phyloP scores from a whole-genome alignment of 2,329 filamentous ascomycete species.

The Scedosporium apiospermum region DNA sequence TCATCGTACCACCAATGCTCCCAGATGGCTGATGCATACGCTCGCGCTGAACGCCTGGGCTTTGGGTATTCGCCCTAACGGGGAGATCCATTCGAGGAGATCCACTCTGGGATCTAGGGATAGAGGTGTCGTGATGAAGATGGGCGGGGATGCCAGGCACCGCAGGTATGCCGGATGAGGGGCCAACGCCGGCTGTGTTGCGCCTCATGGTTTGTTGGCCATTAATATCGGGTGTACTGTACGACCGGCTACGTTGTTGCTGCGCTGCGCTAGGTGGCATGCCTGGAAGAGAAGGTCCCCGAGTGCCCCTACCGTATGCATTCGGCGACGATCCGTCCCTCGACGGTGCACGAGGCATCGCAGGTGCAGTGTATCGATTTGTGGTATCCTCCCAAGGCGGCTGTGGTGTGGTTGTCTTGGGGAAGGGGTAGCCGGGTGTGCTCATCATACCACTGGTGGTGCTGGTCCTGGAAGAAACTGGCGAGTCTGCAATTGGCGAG shows the following conservation, averaged over 20 bases:
- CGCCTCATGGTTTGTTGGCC: constrained; percentile 52
- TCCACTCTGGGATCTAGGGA: constrained; percentile 72
- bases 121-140: constrained; percentile 51
- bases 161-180: constrained; percentile 50
- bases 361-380: constrained; percentile 81
- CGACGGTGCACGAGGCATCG: constrained; percentile 71
- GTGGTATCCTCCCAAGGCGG: constrained; percentile 59
- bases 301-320: constrained; percentile 55
- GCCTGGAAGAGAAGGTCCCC: constrained; percentile 71
- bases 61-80: constrained; percentile 60
- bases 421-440: constrained; percentile 52
- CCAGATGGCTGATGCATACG: constrained; percentile 39
- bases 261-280: constrained; percentile 52
- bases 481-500: constrained; percentile 74
- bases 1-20: constrained; percentile 42
- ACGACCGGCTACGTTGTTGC: constrained; percentile 73
- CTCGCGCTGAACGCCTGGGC: constrained; percentile 57
- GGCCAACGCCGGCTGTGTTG: constrained; percentile 33
- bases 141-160: constrained; percentile 71
- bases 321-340: constrained; percentile 63
- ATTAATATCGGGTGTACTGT: constrained; percentile 92
- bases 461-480: constrained; percentile 66
- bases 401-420: constrained; percentile 61
- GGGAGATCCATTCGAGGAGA: constrained; percentile 66
- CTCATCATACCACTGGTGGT: constrained; percentile 65